Conservation (phyloP, 129 eudicot genomes). For the Pittosporum tobira region DNA sequence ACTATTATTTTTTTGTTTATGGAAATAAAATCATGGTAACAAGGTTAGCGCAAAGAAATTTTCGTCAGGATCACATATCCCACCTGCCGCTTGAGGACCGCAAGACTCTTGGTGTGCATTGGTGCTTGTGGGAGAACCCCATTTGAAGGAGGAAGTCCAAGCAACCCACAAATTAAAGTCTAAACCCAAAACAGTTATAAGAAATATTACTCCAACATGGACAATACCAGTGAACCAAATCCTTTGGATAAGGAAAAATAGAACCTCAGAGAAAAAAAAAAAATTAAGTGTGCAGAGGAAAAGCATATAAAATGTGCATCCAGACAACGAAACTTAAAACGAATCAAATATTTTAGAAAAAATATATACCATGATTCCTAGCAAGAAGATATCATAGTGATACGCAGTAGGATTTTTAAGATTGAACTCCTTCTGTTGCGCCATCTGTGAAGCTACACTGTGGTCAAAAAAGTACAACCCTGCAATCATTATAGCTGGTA, state of each 20-base stretch:
- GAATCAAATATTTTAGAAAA: constrained; percentile 1
- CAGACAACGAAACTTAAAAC: background rate
- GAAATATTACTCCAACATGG: no score
- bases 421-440: constrained; percentile 53
- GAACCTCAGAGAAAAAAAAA: background rate
- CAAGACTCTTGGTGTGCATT: constrained; percentile 60
- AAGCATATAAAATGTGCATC: background rate
- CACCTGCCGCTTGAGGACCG: constrained; percentile 40
- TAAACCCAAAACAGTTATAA: constrained; percentile 12
- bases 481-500: constrained; percentile 51
- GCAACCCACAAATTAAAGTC: constrained; percentile 48
- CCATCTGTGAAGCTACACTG: constrained; percentile 51
- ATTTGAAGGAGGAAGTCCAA: constrained; percentile 57
- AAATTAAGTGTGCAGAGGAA: background rate
- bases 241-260: no score
- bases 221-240: no score
- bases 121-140: constrained; percentile 64
- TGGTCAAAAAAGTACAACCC: constrained; percentile 50
- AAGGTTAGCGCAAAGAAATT: background rate
- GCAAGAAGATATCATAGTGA: constrained; percentile 40
- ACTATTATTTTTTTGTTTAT: no score
- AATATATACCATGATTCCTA: constrained; percentile 40
- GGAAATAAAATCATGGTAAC: background rate
- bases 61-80: background rate
- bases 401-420: constrained; percentile 44